Evolutionary conservation across 1,139 yeast genomes (phyloP).

Genomic region (Taiozyma onychis): DNA sequence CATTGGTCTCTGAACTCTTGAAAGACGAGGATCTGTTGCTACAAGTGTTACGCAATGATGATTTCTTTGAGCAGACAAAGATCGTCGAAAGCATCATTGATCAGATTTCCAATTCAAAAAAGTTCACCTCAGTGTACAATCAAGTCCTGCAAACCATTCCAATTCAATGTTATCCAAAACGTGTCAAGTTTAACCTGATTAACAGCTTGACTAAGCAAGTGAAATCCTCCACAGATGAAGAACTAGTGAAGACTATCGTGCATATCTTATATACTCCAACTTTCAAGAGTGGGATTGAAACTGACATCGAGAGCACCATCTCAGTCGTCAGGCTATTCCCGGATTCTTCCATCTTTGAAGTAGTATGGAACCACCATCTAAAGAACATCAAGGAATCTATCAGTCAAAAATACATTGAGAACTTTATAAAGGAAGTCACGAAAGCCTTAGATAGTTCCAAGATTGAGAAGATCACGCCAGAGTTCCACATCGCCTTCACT

Average conservation of each 20-base stretch:
- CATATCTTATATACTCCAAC: conserved; percentile 45
- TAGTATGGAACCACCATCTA: conserved; percentile 31
- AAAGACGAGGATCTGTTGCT: conserved; percentile 18
- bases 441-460: conserved; percentile 4
- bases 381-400: conserved; percentile 25
- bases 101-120: conserved; percentile 9
- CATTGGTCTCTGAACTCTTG: conserved; percentile 10
- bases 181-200: conserved; percentile 34
- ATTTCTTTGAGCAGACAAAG: conserved; percentile 38
- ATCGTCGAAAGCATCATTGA: conserved; percentile 27
- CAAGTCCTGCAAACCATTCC: conserved; percentile 34
- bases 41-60: conserved; percentile 21
- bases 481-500: conserved; percentile 21
- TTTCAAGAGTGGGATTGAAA: conserved; percentile 45
- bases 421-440: conserved; percentile 15
- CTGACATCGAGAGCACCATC: conserved; percentile 29
- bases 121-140: conserved; percentile 4
- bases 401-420: conserved; percentile 18
- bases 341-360: conserved; percentile 23
- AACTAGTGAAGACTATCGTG: conserved; percentile 24
- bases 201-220: conserved; percentile 27
- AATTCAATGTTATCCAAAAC: conserved; percentile 42
- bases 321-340: conserved; percentile 21
- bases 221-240: conserved; percentile 4
- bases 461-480: conserved; percentile 9